phyloP scores from a whole-genome alignment of 2,329 filamentous ascomycete species.

The Acephala macrosclerotiorum region DNA sequence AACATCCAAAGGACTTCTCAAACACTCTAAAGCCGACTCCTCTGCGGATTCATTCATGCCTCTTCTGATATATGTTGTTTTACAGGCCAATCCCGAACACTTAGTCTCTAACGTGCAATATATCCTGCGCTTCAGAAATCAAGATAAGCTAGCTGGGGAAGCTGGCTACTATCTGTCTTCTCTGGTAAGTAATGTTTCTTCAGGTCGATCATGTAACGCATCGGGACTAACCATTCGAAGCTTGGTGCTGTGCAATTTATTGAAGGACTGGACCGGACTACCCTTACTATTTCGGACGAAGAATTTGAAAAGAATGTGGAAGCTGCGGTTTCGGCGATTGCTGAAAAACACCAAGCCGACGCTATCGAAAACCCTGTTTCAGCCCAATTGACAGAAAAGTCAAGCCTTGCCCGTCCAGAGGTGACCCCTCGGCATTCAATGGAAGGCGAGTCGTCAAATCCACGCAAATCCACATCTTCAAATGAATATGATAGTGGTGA shows the following conservation, averaged over 20 bases:
- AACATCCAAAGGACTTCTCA: conserved; percentile 72
- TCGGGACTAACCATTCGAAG: conserved; percentile 47
- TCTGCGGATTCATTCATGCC: conserved; percentile 97
- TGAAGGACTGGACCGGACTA: conserved; percentile 94
- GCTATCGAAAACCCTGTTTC: conserved; percentile 51
- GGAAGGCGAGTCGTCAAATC: conserved; percentile 65
- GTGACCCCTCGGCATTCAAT: conserved; percentile 65
- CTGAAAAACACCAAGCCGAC: conserved; percentile 79
- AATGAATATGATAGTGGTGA: conserved; percentile 60
- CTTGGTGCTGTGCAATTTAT: conserved; percentile 97
- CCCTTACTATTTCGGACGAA: conserved; percentile 89
- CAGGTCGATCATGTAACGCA: neutral
- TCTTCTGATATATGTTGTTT: conserved; percentile 91
- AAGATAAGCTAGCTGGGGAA: conserved; percentile 97
- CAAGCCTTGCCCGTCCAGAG: conserved; percentile 59
- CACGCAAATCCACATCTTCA: conserved; percentile 61
- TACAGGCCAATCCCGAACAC: conserved; percentile 94
- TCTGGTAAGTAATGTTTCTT: conserved; percentile 61
- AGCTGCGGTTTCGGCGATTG: conserved; percentile 92
- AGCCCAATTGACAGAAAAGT: conserved; percentile 52
- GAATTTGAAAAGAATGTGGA: conserved; percentile 98
- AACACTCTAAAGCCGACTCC: conserved; percentile 91
- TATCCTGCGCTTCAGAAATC: conserved; percentile 94
- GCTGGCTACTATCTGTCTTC: conserved; percentile 98
- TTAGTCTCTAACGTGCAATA: conserved; percentile 98